Base-by-base conservation (phyloP, 495 filamentous ascomycete species). In the Aspergillus avenaceus region DNA sequence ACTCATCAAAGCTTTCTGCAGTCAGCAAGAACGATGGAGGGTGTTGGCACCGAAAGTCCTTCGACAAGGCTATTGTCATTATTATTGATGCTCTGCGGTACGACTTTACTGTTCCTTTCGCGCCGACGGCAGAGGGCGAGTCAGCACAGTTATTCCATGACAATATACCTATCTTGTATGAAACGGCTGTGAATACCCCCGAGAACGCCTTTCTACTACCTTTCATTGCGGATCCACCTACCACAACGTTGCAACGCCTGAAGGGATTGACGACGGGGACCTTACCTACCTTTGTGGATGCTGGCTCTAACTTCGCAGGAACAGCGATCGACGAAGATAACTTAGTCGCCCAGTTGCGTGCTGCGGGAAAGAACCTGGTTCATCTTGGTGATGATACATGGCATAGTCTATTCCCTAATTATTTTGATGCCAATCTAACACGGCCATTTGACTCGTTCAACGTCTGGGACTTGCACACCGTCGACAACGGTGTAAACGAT, bases 301-400 rank as follows among this genome's bases (percentile, higher is more conserved):
- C 86, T 11, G 93, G 93, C 3, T 95, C 88, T 19, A 97, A 92
- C 67, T 98, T 98, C 62, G 89, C 91, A 5, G 93, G 93, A 5
- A 95, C 88, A 14, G 88, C 90, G n/a, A 96, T 98, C 60, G 90
- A 97, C 45, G 93, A 98, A 69, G 93, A 98, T 63, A 98, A 97
- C 56, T 59, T 98, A 34, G 75, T 98, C 23, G 85, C 84, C 58
- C 93, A 97, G 63, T 65, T 97, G 55, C 83, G 80, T 49, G 73
- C 82, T 43, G 84, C 85, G 12, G 90, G 90, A 9, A 95, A 90
- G 74, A 86, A 78, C 51, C 78, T 97, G 41, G 95, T 91, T 22
- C 95, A 97, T 59, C 76, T 97, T 32, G 93, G 93, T 9, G 93
- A 98, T 60, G 92, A 98, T 66, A 98, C 93, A 7, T 98, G 93